Percentiles rank a stretch among this genome's conserved stretches.
Evolutionary conservation across 139 green algal genomes (phyloP).

Genomic region (Tetradesmus lagerheimii): DNA sequence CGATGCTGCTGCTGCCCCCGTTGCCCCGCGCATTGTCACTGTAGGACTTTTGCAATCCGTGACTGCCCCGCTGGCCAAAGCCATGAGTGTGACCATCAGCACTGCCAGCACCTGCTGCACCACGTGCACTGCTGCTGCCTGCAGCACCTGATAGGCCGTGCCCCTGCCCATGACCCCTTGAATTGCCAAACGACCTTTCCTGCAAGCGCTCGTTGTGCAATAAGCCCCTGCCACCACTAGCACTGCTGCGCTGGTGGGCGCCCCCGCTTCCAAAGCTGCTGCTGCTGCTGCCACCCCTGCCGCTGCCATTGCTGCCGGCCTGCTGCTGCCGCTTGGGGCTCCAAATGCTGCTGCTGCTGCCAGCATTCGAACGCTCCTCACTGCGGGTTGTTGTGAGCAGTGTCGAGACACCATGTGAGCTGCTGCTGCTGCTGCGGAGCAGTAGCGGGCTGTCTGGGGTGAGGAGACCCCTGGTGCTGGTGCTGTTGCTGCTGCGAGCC

Average conservation of each 20-base stretch:
- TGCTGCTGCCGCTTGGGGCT: neutral
- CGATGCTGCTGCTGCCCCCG: neutral
- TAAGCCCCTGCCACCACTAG: neutral
- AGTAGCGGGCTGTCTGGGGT: neutral
- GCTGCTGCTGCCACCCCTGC: neutral
- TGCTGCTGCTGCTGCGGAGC: neutral
- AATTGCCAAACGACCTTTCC: neutral
- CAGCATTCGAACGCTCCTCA: neutral
- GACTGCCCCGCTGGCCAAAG: neutral
- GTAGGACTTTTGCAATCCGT: neutral
- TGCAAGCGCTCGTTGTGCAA: neutral
- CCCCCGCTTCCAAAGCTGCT: neutral
- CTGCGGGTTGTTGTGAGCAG: neutral
- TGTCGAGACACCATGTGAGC: neutral
- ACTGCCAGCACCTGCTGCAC: neutral
- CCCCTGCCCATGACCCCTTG: neutral
- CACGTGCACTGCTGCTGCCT: neutral
- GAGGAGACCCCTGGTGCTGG: neutral
- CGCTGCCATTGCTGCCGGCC: neutral
- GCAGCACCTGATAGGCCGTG: neutral
- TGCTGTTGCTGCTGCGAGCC: neutral
- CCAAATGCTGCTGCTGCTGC: neutral
- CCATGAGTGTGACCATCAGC: too few relatives aligned
- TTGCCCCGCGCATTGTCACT: neutral
- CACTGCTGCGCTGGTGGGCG: neutral